Base-by-base conservation (phyloP, 2,329 filamentous ascomycete species). In the Aspergillus uvarum region DNA sequence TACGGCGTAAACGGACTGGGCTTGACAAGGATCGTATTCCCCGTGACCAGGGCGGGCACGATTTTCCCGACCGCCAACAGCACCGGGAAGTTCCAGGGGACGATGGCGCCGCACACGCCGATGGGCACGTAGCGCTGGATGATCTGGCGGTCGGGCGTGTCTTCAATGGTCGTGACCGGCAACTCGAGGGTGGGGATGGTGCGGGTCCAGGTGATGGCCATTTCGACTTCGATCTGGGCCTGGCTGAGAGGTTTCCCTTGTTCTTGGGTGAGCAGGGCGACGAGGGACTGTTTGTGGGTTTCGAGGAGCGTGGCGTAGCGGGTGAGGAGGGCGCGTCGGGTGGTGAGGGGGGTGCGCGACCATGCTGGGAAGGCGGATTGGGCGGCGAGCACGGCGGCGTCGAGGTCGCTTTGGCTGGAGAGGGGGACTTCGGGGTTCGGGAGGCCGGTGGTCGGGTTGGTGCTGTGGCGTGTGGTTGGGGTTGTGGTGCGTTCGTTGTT, bases 61-160 rank as follows among this genome's bases (percentile, higher is more conserved):
- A 84, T 77, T 70, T 87, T 87, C 51, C 82, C 75, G 54, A 79
- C 77, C 12, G 79, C 77, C 22, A 79, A 61, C 21, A 74, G 54
- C 11, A 77, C 60, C 4, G 78, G 76, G 63, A 72, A 87, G 69
- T 87, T 87, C 85, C 85, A 87, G 1, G 85, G 84, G 24, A 83
- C 82, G 65, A 87, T 87, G 59, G 81, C 85, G 12, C 77, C 83
- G 1, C 80, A 65, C 14, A 79, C 74, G 4, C 77, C 77, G 2
- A 79, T 60, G 0, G 78, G 77, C 0, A 68, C 73, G 56, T 76
- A 73, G n/a, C 74, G 69, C 54, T 74, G 68, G 32, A 74, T 63
- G 12, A 76, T 63, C 49, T 69, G 65, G 24, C 60, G 61, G 11
- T 74, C 75, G 12, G 79, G 77, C 53, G 79, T 79, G 42, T 85